Conservation (phyloP, 225 moss, liverwort and hornwort genomes). For the Marchantia polymorpha region DNA sequence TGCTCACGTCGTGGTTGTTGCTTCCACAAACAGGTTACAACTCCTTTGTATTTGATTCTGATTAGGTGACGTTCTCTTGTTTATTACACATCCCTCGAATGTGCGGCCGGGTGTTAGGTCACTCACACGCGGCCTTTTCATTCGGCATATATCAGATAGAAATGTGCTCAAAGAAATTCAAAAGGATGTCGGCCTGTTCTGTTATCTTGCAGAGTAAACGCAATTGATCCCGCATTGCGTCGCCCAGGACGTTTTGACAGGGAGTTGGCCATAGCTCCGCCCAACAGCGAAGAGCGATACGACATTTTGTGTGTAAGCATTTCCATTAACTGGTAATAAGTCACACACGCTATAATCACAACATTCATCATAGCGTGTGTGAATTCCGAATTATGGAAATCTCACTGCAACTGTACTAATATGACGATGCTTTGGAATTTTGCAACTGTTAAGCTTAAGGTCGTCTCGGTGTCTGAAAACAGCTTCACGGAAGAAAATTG, state of each 20-base stretch:
- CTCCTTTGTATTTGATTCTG: background rate
- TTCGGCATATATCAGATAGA: no score
- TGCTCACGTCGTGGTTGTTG: conserved; percentile 79
- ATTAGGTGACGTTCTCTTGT: background rate
- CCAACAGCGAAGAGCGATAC: conserved; percentile 70
- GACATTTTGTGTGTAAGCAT: conserved; percentile 73
- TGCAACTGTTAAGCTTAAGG: background rate
- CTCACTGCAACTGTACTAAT: background rate
- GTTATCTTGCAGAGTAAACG: conserved; percentile 61
- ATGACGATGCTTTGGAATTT: background rate
- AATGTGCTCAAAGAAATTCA: no score
- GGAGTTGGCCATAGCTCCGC: conserved; percentile 84
- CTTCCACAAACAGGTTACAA: conserved; percentile 80
- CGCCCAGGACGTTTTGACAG: conserved; percentile 97
- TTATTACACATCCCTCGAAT: background rate
- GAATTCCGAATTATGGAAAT: background rate
- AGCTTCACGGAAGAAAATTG: conserved; percentile 81
- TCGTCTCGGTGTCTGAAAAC: conserved; percentile 30
- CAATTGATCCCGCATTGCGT: conserved; percentile 86
- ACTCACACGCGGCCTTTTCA: background rate
- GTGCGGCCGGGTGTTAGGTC: background rate
- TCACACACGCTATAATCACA: background rate
- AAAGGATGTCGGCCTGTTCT: background rate
- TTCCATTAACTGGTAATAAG: background rate
- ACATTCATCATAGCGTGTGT: no score